Evolutionary conservation across 805 yeast species (phyloP).

Genomic region (Sungouiella blattae): DNA sequence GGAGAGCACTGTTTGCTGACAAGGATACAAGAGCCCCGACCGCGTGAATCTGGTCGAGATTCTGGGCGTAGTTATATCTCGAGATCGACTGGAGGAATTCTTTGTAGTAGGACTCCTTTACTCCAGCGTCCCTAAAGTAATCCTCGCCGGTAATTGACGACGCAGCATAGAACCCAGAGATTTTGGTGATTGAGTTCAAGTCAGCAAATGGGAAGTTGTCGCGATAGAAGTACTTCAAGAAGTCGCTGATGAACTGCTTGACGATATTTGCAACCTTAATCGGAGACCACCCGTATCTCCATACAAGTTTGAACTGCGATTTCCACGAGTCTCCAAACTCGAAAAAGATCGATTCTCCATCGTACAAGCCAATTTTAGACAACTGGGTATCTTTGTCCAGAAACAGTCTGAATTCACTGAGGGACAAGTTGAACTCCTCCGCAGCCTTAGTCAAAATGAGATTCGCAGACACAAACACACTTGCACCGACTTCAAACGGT

Average conservation of each 20-base stretch:
- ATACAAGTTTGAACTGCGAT: conserved; percentile 16
- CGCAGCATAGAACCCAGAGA: conserved; percentile 21
- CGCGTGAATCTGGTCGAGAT: conserved; percentile 40
- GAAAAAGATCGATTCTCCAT: conserved; percentile 23
- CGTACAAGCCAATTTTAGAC: conserved; percentile 30
- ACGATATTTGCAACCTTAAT: conserved; percentile 16
- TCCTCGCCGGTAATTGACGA: conserved; percentile 21
- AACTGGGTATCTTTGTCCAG: conserved; percentile 9
- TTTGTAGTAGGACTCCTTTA: conserved; percentile 21
- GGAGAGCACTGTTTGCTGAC: conserved; percentile 31
- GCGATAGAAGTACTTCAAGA: conserved; percentile 27
- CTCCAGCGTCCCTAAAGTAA: conserved; percentile 17
- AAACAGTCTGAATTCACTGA: conserved; percentile 26
- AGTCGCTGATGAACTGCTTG: conserved; percentile 19
- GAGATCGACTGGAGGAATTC: conserved; percentile 39
- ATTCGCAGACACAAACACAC: conserved; percentile 41
- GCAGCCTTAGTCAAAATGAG: conserved; percentile 36
- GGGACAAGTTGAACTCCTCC: conserved; percentile 27
- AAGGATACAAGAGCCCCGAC: conserved; percentile 39
- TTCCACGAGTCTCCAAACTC: background rate
- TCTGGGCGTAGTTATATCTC: conserved; percentile 43
- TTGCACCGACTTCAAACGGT: conserved; percentile 43
- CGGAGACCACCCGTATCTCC: conserved; percentile 27
- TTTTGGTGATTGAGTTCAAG: conserved; percentile 15
- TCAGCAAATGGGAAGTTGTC: conserved; percentile 34